Conservation (phyloP, 352 stramenopile species). For the Peronosclerospora sorghi region DNA sequence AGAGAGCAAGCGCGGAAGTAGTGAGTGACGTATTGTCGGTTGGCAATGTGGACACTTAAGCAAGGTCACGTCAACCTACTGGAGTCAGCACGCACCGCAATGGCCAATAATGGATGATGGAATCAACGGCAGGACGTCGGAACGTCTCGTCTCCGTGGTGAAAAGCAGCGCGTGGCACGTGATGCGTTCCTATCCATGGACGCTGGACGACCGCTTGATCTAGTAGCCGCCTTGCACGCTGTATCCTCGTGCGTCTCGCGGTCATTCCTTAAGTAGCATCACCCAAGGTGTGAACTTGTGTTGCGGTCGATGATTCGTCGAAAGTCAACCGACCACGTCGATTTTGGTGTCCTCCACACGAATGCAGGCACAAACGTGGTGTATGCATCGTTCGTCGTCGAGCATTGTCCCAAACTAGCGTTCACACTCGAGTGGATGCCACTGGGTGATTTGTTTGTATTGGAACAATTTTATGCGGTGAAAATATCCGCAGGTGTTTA, state of each 20-base stretch:
- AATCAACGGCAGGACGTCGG: slow-evolving; percentile 5
- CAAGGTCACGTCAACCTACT: neutral
- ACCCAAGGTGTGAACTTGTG: slow-evolving; percentile 16
- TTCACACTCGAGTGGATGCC: slow-evolving; percentile 20
- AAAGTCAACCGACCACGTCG: slow-evolving; percentile 7
- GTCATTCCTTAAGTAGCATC: slow-evolving; percentile 11
- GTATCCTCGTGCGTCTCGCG: slow-evolving; percentile 9
- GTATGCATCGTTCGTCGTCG: no score
- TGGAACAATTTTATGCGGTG: slow-evolving; percentile 14
- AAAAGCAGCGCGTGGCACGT: slow-evolving; percentile 14
- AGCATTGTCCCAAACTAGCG: slow-evolving; percentile 15
- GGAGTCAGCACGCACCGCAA: slow-evolving; percentile 5
- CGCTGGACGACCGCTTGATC: slow-evolving; percentile 8
- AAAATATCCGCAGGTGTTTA: slow-evolving; percentile 27
- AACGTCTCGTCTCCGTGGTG: slow-evolving; percentile 1
- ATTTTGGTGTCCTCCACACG: no score
- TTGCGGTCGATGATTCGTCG: slow-evolving; percentile 15
- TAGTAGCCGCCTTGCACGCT: slow-evolving; percentile 17
- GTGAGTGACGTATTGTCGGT: slow-evolving; percentile 16
- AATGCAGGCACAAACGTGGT: no score
- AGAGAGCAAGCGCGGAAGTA: slow-evolving; percentile 24
- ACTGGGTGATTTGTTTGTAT: slow-evolving; percentile 17
- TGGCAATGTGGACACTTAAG: slow-evolving; percentile 19
- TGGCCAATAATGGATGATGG: slow-evolving; percentile 13
- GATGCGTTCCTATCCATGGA: slow-evolving; percentile 9